A percentile compares a stretch with the other conserved stretches of the same genome.
Conservation (phyloP, 805 yeast genomes). For the Ogataea corticis region DNA sequence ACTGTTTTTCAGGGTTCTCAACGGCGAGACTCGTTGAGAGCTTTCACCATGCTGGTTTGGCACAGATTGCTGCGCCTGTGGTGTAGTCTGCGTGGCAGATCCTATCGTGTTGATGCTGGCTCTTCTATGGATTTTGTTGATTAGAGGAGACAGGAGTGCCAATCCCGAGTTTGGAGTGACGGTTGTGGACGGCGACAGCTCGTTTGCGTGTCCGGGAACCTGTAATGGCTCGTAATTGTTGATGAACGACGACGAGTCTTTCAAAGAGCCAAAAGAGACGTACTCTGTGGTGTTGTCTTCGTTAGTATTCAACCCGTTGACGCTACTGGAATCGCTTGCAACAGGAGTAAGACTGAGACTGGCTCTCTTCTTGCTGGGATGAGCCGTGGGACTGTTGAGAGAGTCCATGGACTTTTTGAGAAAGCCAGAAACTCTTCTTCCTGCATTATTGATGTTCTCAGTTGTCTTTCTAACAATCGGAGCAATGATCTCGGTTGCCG, state of each 20-base stretch:
- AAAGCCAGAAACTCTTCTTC: slow-evolving; percentile 30
- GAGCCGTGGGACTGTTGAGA: slow-evolving; percentile 10
- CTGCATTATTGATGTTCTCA: slow-evolving; percentile 27
- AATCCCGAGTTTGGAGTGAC: slow-evolving; percentile 18
- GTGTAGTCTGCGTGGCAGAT: slow-evolving; percentile 7
- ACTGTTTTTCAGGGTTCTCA: slow-evolving; percentile 11
- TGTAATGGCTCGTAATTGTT: slow-evolving; percentile 16
- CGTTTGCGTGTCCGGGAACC: slow-evolving; percentile 3
- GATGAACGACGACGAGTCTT: slow-evolving; percentile 24
- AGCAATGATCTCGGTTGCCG: slow-evolving; percentile 21
- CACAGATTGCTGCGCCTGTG: slow-evolving; percentile 1
- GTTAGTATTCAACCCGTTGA: slow-evolving; percentile 1
- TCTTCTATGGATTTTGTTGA: slow-evolving; percentile 17
- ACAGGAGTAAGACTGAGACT: slow-evolving; percentile 7
- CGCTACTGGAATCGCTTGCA: slow-evolving; percentile 1
- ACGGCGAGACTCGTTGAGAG: slow-evolving; percentile 10
- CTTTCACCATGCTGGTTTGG: not conserved
- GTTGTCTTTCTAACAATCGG: slow-evolving; percentile 29
- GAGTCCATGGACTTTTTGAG: slow-evolving; percentile 27
- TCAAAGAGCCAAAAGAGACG: slow-evolving; percentile 43
- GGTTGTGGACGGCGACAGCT: slow-evolving; percentile 12
- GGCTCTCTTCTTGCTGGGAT: not conserved
- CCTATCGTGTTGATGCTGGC: slow-evolving; percentile 15
- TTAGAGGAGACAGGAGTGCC: slow-evolving; percentile 25
- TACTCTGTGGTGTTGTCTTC: slow-evolving; percentile 31